Evolutionary conservation across 1,284 basidiomycete species (phyloP), one percentile per base, ranked within the genome.

Genomic region (Thecaphora frezii): DNA sequence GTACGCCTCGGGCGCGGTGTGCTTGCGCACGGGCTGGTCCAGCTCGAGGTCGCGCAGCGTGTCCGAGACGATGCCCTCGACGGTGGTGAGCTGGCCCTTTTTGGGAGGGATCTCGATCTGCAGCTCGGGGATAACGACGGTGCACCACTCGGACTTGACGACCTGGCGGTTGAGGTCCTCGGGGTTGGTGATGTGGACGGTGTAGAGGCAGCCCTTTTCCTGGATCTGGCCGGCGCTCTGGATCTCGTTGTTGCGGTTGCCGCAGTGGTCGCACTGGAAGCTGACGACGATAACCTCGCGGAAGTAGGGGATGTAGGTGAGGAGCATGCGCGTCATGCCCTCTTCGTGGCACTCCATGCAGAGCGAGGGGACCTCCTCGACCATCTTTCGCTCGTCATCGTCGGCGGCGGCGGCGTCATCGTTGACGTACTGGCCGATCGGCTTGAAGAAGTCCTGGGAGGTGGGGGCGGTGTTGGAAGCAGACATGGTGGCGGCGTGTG

Each of bases 231-330:
- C 90, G 0, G 96, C 96, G 10, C 89, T 87, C 76, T 97, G 93
- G 45, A 97, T 89, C 81, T 98, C 94, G 76, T 93, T 98, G 81
- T 99, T 97, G 40, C 85, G 81, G 71, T 85, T 82, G 21, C 92
- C 93, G 73, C 96, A 99, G 78, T 93, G 88, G 51, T 94, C 90
- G 79, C 96, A 99, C 55, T 86, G 85, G 83, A 99, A 99, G 41
- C 91, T 93, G 85, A 93, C 92, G 56, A 98, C 86, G 71, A 99
- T 90, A 52, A 98, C 89, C 81, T 99, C 91, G 54, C 87, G 85
- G 83, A 98, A 98, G 83, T 89, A 98, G 0, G 96, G 96, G 55
- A 99, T 98, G 19, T 88, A 88, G 1, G 94, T 98, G 52, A 98
- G 84, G 65, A 99, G 86, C 76, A 99, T 82, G 45, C 93, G 84